Base-by-base conservation (phyloP, 2,329 filamentous ascomycete genomes). In the Monilinia fructicola region DNA sequence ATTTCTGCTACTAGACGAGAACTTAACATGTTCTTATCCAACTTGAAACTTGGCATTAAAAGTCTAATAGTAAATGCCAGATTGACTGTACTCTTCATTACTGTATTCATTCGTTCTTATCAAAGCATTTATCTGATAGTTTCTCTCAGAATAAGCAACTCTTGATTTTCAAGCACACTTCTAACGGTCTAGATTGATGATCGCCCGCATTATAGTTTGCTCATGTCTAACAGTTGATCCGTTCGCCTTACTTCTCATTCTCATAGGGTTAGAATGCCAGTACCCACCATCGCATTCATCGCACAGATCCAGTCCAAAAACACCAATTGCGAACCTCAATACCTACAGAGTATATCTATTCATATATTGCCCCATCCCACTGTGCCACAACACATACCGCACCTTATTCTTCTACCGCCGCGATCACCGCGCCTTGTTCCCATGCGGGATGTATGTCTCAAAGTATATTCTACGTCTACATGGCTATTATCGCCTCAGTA, bases 131-230 rank as follows among this genome's bases (percentile, higher is more conserved):
- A 38, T 21, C 12, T 23, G 2, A 4, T 40, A 35, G 4, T 55
- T n/a, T 40, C 31, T 16, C 53, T 3, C 5, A 52, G 26, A 48
- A 23, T 4, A 38, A 50, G 31, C 28, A 14, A 21, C 16, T 38
- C 44, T 23, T 12, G 21, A n/a, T 12, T 38, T 50, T 18, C 14
- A 38, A 38, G 14, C 44, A 50, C 10, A 14, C 4, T 50, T 26
- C 26, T 38, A 14, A 35, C 31, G 16, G 21, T 61, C 58, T 61
- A 61, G n/a, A 50, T 50, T 38, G 21, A 21, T 38, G 44, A 61
- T 61, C 58, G 12, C 21, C 28, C n/a, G 31, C n/a, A 9, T 40
- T 40, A 23, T 23, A 23, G 21, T 31, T 35, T 48, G 21, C 58
- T 50, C 46, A 26, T 38, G 9, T 58, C 26, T 46, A 46, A 14